These are phyloP conservation scores for Claviceps digitariae DNA, from an alignment of 2,329 filamentous ascomycete species.

Conservation along the genomic window DNA sequence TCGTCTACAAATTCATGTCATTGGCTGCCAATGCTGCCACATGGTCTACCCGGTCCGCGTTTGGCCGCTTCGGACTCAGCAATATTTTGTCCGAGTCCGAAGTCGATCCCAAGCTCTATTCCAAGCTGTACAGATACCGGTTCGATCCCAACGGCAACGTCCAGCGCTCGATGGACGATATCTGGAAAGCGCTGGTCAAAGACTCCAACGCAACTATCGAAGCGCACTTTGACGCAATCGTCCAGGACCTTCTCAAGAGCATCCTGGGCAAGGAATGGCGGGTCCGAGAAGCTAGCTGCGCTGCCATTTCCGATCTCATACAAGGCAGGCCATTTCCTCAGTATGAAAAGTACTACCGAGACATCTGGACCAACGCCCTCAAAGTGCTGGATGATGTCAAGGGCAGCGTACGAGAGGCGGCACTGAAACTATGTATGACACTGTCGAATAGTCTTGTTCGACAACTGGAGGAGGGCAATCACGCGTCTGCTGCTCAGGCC, in stretches of 20 bases:
- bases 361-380: conserved; percentile 76
- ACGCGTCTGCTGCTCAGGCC: conserved; percentile 53
- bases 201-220: conserved; percentile 67
- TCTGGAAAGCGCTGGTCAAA: conserved; percentile 93
- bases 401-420: conserved; percentile 69
- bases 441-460: conserved; percentile 77
- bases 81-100: conserved; percentile 80
- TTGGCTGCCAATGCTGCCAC: conserved; percentile 90
- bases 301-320: conserved; percentile 76
- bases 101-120: conserved; percentile 86
- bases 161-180: conserved; percentile 89
- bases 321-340: conserved; percentile 62
- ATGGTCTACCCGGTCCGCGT: conserved; percentile 93
- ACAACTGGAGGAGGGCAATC: conserved; percentile 66
- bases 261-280: conserved; percentile 89
- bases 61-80: conserved; percentile 85
- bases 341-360: conserved; percentile 73
- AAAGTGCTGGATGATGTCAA: conserved; percentile 96
- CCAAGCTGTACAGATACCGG: conserved; percentile 84
- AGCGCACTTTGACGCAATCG: conserved; percentile 73
- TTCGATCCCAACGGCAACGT: conserved; percentile 94
- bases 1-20: conserved; percentile 99
- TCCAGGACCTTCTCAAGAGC: conserved; percentile 73
- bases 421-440: conserved; percentile 67
- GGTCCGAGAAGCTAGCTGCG: conserved; percentile 81